Evolutionary conservation across 2,329 filamentous ascomycete genomes (phyloP).

Genomic region (Xylaria arbuscula): DNA sequence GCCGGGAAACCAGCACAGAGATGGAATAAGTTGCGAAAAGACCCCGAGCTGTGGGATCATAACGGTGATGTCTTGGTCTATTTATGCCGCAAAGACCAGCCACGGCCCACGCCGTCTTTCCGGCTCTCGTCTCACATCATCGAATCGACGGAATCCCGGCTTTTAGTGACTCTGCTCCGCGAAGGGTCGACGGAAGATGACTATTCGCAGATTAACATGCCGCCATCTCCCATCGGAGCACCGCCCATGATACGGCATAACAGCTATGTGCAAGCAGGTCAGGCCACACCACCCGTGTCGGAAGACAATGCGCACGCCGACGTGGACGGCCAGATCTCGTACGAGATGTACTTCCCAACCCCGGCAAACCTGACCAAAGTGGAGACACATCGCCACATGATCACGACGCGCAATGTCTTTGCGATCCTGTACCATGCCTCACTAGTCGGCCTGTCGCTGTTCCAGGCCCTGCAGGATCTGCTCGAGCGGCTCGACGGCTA

Average conservation of each 20-base stretch:
- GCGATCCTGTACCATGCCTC: conserved; percentile 72
- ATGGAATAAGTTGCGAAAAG: conserved; percentile 69
- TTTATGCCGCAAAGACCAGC: conserved; percentile 59
- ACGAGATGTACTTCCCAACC: conserved; percentile 72
- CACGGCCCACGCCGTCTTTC: conserved; percentile 64
- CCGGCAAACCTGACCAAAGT: conserved; percentile 60
- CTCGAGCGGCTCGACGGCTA: conserved; percentile 69
- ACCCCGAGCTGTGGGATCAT: conserved; percentile 70
- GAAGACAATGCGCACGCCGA: conserved; percentile 58
- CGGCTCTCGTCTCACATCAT: conserved; percentile 69
- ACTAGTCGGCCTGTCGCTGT: conserved; percentile 71
- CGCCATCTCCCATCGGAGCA: conserved; percentile 57
- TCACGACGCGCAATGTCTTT: conserved; percentile 76
- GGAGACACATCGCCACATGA: conserved; percentile 66
- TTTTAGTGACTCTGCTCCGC: conserved; percentile 64
- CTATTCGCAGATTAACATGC: conserved; percentile 50
- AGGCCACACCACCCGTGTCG: conserved; percentile 59
- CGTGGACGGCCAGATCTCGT: conserved; percentile 66
- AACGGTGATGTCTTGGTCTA: conserved; percentile 70
- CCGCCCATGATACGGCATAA: conserved; percentile 55
- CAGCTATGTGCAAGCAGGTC: conserved; percentile 48
- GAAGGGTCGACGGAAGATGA: conserved; percentile 65
- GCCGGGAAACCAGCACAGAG: conserved; percentile 60
- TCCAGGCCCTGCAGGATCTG: conserved; percentile 71
- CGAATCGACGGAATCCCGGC: conserved; percentile 66